Percentiles rank a stretch among this genome's conserved stretches.
phyloP scores from a whole-genome alignment of 2,329 filamentous ascomycete species.

The Cladosporium sp. region DNA sequence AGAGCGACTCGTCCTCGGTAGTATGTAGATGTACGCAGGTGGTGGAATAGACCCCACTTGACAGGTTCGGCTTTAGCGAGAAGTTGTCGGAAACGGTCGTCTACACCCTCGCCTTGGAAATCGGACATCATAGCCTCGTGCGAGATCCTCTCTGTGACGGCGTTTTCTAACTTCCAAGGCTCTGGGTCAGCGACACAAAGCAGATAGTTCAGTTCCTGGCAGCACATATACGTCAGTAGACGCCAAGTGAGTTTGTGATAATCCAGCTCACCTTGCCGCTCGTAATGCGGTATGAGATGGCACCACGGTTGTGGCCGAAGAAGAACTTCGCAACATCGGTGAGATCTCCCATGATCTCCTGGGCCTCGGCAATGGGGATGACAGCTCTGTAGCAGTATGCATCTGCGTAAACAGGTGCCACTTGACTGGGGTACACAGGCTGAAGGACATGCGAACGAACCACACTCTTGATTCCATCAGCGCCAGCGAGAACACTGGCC shows the following conservation, averaged over 20 bases:
- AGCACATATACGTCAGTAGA: not conserved
- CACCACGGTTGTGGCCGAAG: constrained; percentile 16
- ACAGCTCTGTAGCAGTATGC: constrained; percentile 30
- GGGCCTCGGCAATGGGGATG: constrained; percentile 34
- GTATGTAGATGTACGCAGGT: not conserved
- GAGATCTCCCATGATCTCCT: constrained; percentile 33
- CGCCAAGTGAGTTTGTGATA: not conserved
- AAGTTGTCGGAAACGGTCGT: not conserved
- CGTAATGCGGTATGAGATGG: constrained; percentile 12
- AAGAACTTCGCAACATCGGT: constrained; percentile 31
- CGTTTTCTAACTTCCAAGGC: not conserved
- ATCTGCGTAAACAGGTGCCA: constrained; percentile 25
- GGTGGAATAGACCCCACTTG: not conserved
- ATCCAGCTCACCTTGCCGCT: not conserved
- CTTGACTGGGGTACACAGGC: constrained; percentile 18
- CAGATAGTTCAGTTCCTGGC: not conserved
- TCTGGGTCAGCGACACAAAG: not conserved
- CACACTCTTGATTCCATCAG: constrained; percentile 20
- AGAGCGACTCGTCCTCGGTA: not conserved
- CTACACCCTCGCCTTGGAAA: not conserved
- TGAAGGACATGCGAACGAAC: constrained; percentile 20
- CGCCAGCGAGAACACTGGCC: constrained; percentile 37
- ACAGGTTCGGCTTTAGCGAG: not conserved
- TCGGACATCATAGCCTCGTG: not conserved
- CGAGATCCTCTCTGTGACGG: not conserved